A percentile compares a stretch with the other conserved stretches of the same genome.
Evolutionary conservation across 768 basidiomycete genomes (phyloP).

Genomic region (Hericium erinaceus): DNA sequence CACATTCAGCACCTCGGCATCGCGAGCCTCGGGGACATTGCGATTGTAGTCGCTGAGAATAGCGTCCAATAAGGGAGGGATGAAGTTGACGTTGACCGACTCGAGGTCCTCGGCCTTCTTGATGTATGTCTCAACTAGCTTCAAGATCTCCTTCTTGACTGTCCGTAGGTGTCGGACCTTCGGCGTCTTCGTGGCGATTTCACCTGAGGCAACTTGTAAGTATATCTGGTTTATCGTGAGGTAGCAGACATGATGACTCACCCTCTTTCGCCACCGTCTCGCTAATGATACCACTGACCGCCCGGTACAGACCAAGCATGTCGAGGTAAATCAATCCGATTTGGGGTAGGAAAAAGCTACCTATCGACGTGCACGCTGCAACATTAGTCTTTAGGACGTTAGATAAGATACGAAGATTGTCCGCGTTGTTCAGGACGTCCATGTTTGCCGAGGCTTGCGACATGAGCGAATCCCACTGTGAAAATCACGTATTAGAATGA

Average conservation of each 20-base stretch:
- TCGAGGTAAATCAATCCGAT: slow-evolving; percentile 93
- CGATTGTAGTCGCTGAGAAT: slow-evolving; percentile 96
- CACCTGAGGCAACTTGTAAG: slow-evolving; percentile 35
- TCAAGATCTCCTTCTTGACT: slow-evolving; percentile 97
- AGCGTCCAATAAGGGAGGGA: slow-evolving; percentile 91
- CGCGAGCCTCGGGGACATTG: slow-evolving; percentile 87
- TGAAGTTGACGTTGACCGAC: slow-evolving; percentile 82
- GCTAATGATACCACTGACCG: slow-evolving; percentile 93
- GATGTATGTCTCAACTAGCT: slow-evolving; percentile 96
- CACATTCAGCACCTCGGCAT: slow-evolving; percentile 94
- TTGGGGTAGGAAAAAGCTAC: slow-evolving; percentile 96
- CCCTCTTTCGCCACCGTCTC: slow-evolving; percentile 84
- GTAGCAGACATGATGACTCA: slow-evolving; percentile 22
- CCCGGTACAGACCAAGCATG: slow-evolving; percentile 96
- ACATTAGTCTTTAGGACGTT: slow-evolving; percentile 99
- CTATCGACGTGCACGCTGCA: slow-evolving; percentile 93
- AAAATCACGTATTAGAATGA: slow-evolving; percentile 1
- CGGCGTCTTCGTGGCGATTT: slow-evolving; percentile 92
- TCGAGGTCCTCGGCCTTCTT: slow-evolving; percentile 96
- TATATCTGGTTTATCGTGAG: neutral
- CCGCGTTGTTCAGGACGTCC: slow-evolving; percentile 82
- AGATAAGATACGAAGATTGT: slow-evolving; percentile 93
- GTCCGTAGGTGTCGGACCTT: slow-evolving; percentile 91
- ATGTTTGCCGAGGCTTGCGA: slow-evolving; percentile 86
- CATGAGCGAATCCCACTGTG: slow-evolving; percentile 96